A percentile compares a stretch with the other conserved stretches of the same genome.
Evolutionary conservation across 805 yeast species (phyloP).

Genomic region (Tetrapisispora nanseiensis): DNA sequence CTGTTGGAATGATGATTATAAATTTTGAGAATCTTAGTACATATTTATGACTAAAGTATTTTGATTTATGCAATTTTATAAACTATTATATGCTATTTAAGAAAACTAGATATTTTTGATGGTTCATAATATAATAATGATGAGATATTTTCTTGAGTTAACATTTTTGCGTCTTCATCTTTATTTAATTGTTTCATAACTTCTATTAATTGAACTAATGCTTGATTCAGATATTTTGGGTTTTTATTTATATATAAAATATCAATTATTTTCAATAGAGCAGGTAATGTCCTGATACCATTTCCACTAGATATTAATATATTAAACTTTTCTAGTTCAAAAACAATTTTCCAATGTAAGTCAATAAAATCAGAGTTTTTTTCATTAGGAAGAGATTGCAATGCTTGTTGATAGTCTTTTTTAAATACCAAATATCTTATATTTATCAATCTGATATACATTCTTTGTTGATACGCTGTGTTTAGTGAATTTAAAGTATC

Average conservation of each 20-base stretch:
- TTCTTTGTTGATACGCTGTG: conserved; percentile 28
- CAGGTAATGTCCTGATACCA: conserved; percentile 42
- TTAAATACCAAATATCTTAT: conserved; percentile 32
- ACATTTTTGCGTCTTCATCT: conserved; percentile 28
- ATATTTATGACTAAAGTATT: neutral
- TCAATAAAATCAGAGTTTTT: conserved; percentile 16
- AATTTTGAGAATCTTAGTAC: too few relatives aligned
- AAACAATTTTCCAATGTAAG: conserved; percentile 20
- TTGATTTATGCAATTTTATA: neutral
- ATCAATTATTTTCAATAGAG: conserved; percentile 40
- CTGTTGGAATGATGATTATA: neutral
- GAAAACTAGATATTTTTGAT: neutral
- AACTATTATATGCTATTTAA: neutral
- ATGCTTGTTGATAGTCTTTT: conserved; percentile 22
- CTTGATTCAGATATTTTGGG: conserved; percentile 36
- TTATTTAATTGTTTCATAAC: conserved; percentile 36
- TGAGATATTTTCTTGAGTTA: conserved; percentile 4
- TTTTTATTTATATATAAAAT: conserved; percentile 40
- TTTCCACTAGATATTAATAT: conserved; percentile 33
- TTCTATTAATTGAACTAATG: conserved; percentile 37
- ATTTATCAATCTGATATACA: conserved; percentile 33
- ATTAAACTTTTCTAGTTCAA: conserved; percentile 17
- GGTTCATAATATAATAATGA: conserved; percentile 4
- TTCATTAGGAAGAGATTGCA: conserved; percentile 15
- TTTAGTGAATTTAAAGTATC: conserved; percentile 29